A percentile compares a stretch with the other conserved stretches of the same genome.
phyloP scores from a whole-genome alignment of 1,284 basidiomycete species.

The Gymnopus androsaceus region DNA sequence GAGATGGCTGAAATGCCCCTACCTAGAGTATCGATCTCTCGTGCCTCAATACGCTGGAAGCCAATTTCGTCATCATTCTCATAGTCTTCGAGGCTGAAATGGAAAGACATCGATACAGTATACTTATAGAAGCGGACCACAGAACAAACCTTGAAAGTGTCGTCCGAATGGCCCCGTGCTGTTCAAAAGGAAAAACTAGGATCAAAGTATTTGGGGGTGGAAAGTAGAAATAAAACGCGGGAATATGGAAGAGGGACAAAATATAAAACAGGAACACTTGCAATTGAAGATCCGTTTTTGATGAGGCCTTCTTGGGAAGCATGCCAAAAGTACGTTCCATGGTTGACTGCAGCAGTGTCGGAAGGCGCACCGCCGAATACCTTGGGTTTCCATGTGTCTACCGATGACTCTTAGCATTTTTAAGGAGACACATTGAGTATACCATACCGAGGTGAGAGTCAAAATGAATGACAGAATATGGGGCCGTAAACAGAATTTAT shows the following conservation, averaged over 20 bases:
- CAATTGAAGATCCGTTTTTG: slow-evolving; percentile 77
- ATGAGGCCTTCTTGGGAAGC: slow-evolving; percentile 76
- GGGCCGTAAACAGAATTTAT: slow-evolving; percentile 70
- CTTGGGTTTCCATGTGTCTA: slow-evolving; percentile 73
- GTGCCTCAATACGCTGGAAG: slow-evolving; percentile 72
- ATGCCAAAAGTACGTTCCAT: slow-evolving; percentile 80
- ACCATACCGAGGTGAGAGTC: slow-evolving; percentile 63
- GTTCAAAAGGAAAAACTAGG: slow-evolving; percentile 61
- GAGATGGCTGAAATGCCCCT: slow-evolving; percentile 14
- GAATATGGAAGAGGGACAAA: slow-evolving; percentile 21
- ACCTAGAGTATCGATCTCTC: slow-evolving; percentile 78
- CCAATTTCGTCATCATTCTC: slow-evolving; percentile 66
- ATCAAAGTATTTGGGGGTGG: slow-evolving; percentile 50
- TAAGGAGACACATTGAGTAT: not conserved
- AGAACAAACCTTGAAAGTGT: too few species aligned
- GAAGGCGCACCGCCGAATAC: slow-evolving; percentile 73
- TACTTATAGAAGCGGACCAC: too few species aligned
- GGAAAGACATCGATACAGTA: too few species aligned
- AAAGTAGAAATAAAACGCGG: slow-evolving; percentile 18
- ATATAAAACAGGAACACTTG: slow-evolving; percentile 60
- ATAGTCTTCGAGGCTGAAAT: slow-evolving; percentile 70
- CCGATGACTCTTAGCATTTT: not conserved
- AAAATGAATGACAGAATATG: slow-evolving; percentile 78
- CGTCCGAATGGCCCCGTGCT: slow-evolving; percentile 81
- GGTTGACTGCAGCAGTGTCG: slow-evolving; percentile 67